Base-by-base conservation (phyloP, 306 rosid genomes). In the Casuarina equisetifolia region DNA sequence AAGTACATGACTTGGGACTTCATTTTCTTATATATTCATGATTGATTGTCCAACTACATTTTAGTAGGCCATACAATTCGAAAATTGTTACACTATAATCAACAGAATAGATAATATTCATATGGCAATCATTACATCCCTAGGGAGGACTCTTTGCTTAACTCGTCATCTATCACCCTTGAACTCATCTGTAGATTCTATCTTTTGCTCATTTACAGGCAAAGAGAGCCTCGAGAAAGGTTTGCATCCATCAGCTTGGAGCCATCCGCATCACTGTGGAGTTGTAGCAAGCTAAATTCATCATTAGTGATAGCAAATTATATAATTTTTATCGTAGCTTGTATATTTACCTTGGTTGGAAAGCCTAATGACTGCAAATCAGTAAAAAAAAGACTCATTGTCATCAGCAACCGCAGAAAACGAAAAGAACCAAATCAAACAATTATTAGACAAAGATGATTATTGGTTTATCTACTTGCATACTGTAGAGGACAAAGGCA, bases 211-310 rank as follows among this genome's bases (percentile, higher is more conserved):
- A 69, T 83, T 73, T 13, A 35, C 96, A 92, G 98, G 83, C 68
- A 76, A 73, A 80, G 88, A 68, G 79, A 83, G 43, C 87, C 97
- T 32, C 72, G 83, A 20, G 89, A 89, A 64, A 81, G 85, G 62
- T 95, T 91, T 77, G 92, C 97, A 49, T 85, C 97, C 2, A 77
- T 91, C 50, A 81, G 91, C 66, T 10, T 89, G 48, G 85, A 76
- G 77, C 72, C 88, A 57, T 77, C 96, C 25, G 55, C 76, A 9
- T 72, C 84, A 13, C 42, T 59, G 9, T 43, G 84, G 88, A 81
- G 82, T 72, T 83, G 83, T 67, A 49, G 69, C 78, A 76, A 76
- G 83, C 81, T 82, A 69, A 80, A 76, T 46, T 76, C 86, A 42
- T 77, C 85, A 39, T 19, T 81, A 38, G 51, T 54, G 77, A 72